Conservation (phyloP, 2,329 filamentous ascomycete genomes). For the Botrytis aclada region DNA sequence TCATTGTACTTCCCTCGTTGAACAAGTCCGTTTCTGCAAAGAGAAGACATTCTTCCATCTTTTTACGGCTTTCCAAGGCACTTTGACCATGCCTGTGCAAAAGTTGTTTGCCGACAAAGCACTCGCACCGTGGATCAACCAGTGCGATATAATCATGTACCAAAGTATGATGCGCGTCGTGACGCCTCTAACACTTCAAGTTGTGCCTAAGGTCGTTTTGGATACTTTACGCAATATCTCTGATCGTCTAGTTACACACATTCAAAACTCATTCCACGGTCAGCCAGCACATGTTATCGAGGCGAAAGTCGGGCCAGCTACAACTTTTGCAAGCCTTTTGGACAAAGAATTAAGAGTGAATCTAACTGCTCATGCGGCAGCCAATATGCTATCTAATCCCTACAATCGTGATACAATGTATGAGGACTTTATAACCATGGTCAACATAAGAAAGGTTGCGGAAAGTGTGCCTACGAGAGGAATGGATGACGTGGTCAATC, state of each 20-base stretch:
- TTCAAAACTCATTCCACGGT: conserved; percentile 78
- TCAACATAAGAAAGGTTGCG: conserved; percentile 59
- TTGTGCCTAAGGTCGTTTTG: conserved; percentile 82
- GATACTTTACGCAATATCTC: conserved; percentile 87
- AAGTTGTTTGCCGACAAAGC: conserved; percentile 81
- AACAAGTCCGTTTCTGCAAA: conserved; percentile 93
- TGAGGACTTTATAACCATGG: conserved; percentile 75
- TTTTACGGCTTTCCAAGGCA: conserved; percentile 93
- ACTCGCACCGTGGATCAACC: conserved; percentile 87
- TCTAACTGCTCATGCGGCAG: conserved; percentile 86
- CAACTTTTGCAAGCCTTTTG: conserved; percentile 81
- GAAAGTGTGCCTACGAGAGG: conserved; percentile 60
- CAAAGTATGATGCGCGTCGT: conserved; percentile 95
- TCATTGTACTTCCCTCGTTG: conserved; percentile 91
- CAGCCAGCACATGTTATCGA: conserved; percentile 82
- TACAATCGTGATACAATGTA: conserved; percentile 95
- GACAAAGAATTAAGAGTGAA: conserved; percentile 90
- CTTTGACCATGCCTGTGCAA: conserved; percentile 92
- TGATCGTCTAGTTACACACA: conserved; percentile 73
- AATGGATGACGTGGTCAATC: conserved; percentile 64
- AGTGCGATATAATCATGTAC: conserved; percentile 93
- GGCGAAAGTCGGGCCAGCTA: conserved; percentile 84
- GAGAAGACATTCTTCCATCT: conserved; percentile 96
- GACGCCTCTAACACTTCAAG: conserved; percentile 82
- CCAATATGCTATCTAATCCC: conserved; percentile 85